phyloP scores from a whole-genome alignment of 371 early-diverging fungal genomes.

The Globomyces sp. region DNA sequence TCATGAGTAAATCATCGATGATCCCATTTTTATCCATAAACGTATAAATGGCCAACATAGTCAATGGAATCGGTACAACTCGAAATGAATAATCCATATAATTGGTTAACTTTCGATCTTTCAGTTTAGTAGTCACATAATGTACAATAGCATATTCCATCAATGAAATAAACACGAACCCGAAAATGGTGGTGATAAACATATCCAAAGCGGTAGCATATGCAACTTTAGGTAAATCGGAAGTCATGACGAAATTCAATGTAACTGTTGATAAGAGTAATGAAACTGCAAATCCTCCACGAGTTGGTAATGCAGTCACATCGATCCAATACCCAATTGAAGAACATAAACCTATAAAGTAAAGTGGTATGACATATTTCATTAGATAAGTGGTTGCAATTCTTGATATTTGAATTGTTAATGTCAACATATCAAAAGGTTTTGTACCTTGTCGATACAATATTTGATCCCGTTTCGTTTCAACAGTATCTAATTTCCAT shows the following conservation, averaged over 20 bases:
- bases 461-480: background rate
- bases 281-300: conserved; percentile 21
- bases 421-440: conserved; percentile 16
- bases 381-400: conserved; percentile 13
- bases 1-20: no score
- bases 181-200: conserved; percentile 17
- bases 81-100: background rate
- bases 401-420: conserved; percentile 8
- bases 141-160: conserved; percentile 23
- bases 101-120: no score
- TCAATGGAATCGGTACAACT: conserved; percentile 7
- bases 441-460: conserved; percentile 5
- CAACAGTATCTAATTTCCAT: conserved; percentile 10
- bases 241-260: conserved; percentile 19
- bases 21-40: background rate
- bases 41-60: background rate
- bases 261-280: conserved; percentile 20
- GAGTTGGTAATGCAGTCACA: conserved; percentile 15
- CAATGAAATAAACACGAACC: conserved; percentile 21
- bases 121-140: no score
- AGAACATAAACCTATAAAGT: conserved; percentile 21
- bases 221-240: conserved; percentile 24
- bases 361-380: conserved; percentile 21
- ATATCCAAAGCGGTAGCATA: conserved; percentile 21
- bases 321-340: conserved; percentile 23